Percentiles rank a stretch among this genome's conserved stretches.
Evolutionary conservation across 192 early-diverging fungal species (phyloP).

Genomic region (Backusella tuberculispora): DNA sequence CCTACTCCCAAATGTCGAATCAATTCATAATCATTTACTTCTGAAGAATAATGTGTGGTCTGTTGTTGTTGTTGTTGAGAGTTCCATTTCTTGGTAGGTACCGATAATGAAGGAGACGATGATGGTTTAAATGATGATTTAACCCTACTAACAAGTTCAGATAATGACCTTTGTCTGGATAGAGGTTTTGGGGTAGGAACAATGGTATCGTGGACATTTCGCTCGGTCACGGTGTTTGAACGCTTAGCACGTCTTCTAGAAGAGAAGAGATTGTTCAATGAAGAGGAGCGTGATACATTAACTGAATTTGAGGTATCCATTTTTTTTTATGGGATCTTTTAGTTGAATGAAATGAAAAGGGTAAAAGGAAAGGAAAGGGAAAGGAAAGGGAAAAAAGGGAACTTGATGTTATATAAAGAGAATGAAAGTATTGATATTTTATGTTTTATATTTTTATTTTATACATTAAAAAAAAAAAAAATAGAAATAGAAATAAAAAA

Average conservation of each 20-base stretch:
- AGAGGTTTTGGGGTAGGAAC: neutral
- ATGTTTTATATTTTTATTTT: neutral
- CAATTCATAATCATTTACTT: constrained; percentile 20
- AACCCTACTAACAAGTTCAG: constrained; percentile 21
- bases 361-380: neutral
- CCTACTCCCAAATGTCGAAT: constrained; percentile 29
- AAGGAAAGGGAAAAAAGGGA: neutral
- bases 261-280: constrained; percentile 4
- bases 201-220: neutral
- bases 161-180: constrained; percentile 12
- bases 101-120: neutral
- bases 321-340: neutral
- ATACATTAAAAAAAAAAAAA: neutral
- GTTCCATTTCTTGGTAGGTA: neutral
- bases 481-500: neutral
- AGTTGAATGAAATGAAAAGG: neutral
- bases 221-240: neutral
- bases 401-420: too few relatives aligned
- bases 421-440: neutral
- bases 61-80: neutral
- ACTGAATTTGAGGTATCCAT: neutral
- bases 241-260: neutral
- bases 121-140: constrained; percentile 4
- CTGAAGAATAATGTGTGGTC: neutral
- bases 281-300: constrained; percentile 18